Conservation (phyloP, 345 rosid genomes). For the Aegle marmelos region DNA sequence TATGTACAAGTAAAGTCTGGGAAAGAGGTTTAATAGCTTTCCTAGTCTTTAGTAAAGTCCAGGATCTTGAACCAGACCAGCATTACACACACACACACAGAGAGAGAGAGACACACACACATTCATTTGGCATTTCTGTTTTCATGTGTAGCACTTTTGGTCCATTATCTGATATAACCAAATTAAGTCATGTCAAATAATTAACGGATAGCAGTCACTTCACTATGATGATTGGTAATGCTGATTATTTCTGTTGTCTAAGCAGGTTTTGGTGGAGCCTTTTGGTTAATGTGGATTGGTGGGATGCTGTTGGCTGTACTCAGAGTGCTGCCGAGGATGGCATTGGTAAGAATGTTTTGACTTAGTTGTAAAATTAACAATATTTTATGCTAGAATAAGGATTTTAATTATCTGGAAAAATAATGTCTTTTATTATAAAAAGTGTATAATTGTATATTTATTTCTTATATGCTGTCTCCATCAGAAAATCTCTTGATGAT, state of each 20-base stretch:
- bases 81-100: too few relatives aligned
- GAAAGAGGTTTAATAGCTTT: too few relatives aligned
- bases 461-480: neutral
- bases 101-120: too few relatives aligned
- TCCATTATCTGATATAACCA: neutral
- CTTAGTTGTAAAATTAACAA: neutral
- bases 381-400: neutral
- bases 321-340: conserved; percentile 99
- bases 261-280: conserved; percentile 99
- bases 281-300: conserved; percentile 99
- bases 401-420: neutral
- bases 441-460: neutral
- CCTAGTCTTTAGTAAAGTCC: too few relatives aligned
- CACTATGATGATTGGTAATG: neutral
- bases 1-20: neutral
- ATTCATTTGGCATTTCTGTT: neutral
- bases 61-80: too few relatives aligned
- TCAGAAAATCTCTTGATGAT: neutral
- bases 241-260: conserved; percentile 18
- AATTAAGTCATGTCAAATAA: neutral
- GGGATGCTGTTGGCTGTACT: conserved; percentile 99
- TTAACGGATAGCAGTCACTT: neutral
- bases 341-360: conserved; percentile 54
- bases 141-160: neutral
- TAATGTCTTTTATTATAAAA: neutral